A percentile compares a stretch with the other conserved stretches of the same genome.
These are phyloP conservation scores for Lipomyces spencermartinsiae DNA, from an alignment of 805 yeast species.

Conservation along the genomic window DNA sequence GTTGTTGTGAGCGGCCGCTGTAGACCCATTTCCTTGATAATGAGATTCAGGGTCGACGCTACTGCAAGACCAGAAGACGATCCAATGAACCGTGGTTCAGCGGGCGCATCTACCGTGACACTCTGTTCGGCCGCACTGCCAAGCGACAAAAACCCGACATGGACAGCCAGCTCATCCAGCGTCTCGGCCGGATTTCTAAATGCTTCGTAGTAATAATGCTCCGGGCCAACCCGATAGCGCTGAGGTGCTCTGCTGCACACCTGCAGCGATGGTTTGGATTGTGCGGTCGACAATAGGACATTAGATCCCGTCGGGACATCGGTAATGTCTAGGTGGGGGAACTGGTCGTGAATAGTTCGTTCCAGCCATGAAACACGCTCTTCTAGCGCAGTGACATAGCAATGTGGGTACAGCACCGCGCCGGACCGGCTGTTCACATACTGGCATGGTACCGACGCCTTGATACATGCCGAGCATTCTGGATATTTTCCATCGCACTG, in stretches of 20 bases:
- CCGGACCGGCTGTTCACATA: conserved; percentile 30
- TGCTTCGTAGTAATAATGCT: conserved; percentile 35
- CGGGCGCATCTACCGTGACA: conserved; percentile 27
- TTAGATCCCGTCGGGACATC: conserved; percentile 21
- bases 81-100: conserved; percentile 35
- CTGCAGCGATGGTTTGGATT: conserved; percentile 3
- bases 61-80: conserved; percentile 31
- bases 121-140: conserved; percentile 34
- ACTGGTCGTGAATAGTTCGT: conserved; percentile 13
- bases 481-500: conserved; percentile 37
- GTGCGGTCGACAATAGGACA: conserved; percentile 8
- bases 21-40: conserved; percentile 20
- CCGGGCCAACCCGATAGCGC: conserved; percentile 32
- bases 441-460: conserved; percentile 31
- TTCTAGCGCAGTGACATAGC: conserved; percentile 29
- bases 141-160: conserved; percentile 33
- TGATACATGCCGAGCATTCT: conserved; percentile 33
- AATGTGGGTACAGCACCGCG: conserved; percentile 27
- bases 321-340: conserved; percentile 27
- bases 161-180: conserved; percentile 30
- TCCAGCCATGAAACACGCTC: conserved; percentile 34
- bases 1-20: conserved; percentile 13
- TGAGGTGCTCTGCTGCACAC: not conserved
- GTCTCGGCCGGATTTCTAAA: conserved; percentile 33
- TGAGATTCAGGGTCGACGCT: conserved; percentile 23